phyloP scores from a whole-genome alignment of 768 basidiomycete species.

The Serendipita sp. region DNA sequence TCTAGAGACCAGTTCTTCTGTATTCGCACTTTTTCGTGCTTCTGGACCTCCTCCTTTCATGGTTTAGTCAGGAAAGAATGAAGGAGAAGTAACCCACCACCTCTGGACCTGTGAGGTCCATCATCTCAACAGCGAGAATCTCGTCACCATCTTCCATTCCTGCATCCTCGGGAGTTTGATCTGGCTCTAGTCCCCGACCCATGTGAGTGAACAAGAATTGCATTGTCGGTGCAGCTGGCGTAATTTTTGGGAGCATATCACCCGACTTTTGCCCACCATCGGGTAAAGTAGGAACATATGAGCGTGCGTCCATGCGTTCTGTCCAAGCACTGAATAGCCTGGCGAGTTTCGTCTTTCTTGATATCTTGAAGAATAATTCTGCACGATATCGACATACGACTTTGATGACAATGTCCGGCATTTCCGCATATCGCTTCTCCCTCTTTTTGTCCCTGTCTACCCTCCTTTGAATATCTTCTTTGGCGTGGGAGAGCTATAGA shows the following conservation, averaged over 20 bases:
- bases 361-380: constrained; percentile 85
- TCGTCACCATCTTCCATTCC: constrained; percentile 82
- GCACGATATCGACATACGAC: constrained; percentile 79
- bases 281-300: background rate
- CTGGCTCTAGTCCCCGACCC: constrained; percentile 59
- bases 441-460: constrained; percentile 63
- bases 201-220: constrained; percentile 78
- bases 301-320: constrained; percentile 52
- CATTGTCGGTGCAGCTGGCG: constrained; percentile 32
- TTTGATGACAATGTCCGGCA: constrained; percentile 81
- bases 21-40: constrained; percentile 48
- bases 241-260: constrained; percentile 24
- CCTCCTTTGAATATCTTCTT: constrained; percentile 63
- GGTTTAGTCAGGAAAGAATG: constrained; percentile 1
- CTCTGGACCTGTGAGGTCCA: constrained; percentile 66
- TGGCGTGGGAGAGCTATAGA: constrained; percentile 16
- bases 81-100: constrained; percentile 11
- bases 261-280: constrained; percentile 1
- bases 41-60: constrained; percentile 44
- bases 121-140: constrained; percentile 75
- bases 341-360: constrained; percentile 73
- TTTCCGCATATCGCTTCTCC: constrained; percentile 66
- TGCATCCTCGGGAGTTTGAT: constrained; percentile 72
- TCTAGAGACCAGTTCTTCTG: constrained; percentile 71
- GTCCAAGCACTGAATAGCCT: constrained; percentile 79